Percentiles rank a stretch among this genome's conserved stretches.
These are phyloP conservation scores for Lentinula detonsa DNA, from an alignment of 768 basidiomycete species.

Conservation along the genomic window DNA sequence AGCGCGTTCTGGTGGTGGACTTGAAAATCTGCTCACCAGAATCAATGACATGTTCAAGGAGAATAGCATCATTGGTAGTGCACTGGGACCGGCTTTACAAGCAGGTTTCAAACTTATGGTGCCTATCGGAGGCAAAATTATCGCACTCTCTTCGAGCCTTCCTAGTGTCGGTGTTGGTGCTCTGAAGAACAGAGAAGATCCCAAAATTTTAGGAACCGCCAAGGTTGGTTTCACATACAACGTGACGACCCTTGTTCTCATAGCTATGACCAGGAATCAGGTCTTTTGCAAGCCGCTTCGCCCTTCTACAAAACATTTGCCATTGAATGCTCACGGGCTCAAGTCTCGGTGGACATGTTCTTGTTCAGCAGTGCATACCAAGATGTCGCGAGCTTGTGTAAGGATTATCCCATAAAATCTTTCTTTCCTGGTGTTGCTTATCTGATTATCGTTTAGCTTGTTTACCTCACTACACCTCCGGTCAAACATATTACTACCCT, in stretches of 20 bases:
- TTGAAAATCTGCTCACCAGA: slow-evolving; percentile 77
- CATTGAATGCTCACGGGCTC: slow-evolving; percentile 95
- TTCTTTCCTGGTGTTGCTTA: background rate
- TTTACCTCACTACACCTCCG: slow-evolving; percentile 95
- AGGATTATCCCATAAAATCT: slow-evolving; percentile 11
- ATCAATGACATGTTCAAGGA: slow-evolving; percentile 98
- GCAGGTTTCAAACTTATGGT: slow-evolving; percentile 96
- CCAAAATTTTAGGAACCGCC: slow-evolving; percentile 89
- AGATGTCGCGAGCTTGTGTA: slow-evolving; percentile 91
- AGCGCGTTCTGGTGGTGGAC: slow-evolving; percentile 48
- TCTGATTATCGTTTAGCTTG: slow-evolving; percentile 45
- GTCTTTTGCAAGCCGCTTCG: slow-evolving; percentile 86
- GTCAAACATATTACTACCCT: slow-evolving; percentile 97
- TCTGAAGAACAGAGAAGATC: slow-evolving; percentile 94
- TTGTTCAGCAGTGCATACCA: slow-evolving; percentile 91
- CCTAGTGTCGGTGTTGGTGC: slow-evolving; percentile 88
- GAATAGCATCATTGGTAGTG: slow-evolving; percentile 89
- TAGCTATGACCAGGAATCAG: slow-evolving; percentile 52
- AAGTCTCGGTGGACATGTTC: slow-evolving; percentile 99
- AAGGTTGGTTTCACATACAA: slow-evolving; percentile 34
- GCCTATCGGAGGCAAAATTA: slow-evolving; percentile 86
- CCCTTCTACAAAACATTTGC: slow-evolving; percentile 98
- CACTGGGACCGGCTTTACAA: slow-evolving; percentile 90
- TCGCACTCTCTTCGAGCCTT: slow-evolving; percentile 78
- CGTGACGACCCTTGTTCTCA: background rate